Percentiles rank a stretch among this genome's conserved stretches.
Conservation (phyloP, 371 early-diverging fungal genomes). For the Mortierella sp. region DNA sequence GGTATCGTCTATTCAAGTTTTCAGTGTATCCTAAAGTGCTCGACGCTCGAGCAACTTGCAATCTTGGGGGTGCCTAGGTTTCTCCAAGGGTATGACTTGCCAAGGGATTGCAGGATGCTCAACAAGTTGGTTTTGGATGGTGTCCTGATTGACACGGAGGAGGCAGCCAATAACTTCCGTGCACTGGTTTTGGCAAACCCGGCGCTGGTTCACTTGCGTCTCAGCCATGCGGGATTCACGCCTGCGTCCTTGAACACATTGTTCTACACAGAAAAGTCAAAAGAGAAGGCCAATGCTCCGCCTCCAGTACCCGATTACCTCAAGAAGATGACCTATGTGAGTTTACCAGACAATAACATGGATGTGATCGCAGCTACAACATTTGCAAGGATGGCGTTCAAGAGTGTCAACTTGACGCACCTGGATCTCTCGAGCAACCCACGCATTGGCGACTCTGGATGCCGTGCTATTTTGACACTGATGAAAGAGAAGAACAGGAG, state of each 20-base stretch:
- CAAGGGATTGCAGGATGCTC: slow-evolving; percentile 4
- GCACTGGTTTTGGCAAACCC: neutral
- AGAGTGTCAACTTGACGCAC: slow-evolving; percentile 7
- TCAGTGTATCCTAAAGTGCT: slow-evolving; percentile 3
- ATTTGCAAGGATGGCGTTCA: slow-evolving; percentile 10
- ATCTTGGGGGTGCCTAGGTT: slow-evolving; percentile 12
- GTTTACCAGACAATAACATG: slow-evolving; percentile 8
- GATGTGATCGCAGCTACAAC: slow-evolving; percentile 12
- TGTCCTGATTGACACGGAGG: slow-evolving; percentile 9
- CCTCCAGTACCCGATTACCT: neutral
- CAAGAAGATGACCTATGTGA: slow-evolving; percentile 4
- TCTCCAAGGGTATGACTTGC: slow-evolving; percentile 2
- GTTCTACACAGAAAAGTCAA: slow-evolving; percentile 2
- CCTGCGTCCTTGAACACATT: neutral
- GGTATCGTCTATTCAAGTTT: neutral
- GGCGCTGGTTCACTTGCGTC: neutral
- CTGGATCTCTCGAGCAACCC: slow-evolving; percentile 13
- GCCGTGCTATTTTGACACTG: slow-evolving; percentile 16
- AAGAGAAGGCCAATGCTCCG: neutral
- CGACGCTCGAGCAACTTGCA: slow-evolving; percentile 7
- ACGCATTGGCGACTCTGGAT: slow-evolving; percentile 11
- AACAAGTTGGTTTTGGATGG: slow-evolving; percentile 10
- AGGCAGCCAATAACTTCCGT: slow-evolving; percentile 9
- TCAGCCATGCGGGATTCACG: slow-evolving; percentile 1
- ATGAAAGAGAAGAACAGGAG: slow-evolving; percentile 3